A percentile compares a stretch with the other conserved stretches of the same genome.
These are phyloP conservation scores for Ustilago esculenta DNA, from an alignment of 1,284 basidiomycete species.

Conservation along the genomic window DNA sequence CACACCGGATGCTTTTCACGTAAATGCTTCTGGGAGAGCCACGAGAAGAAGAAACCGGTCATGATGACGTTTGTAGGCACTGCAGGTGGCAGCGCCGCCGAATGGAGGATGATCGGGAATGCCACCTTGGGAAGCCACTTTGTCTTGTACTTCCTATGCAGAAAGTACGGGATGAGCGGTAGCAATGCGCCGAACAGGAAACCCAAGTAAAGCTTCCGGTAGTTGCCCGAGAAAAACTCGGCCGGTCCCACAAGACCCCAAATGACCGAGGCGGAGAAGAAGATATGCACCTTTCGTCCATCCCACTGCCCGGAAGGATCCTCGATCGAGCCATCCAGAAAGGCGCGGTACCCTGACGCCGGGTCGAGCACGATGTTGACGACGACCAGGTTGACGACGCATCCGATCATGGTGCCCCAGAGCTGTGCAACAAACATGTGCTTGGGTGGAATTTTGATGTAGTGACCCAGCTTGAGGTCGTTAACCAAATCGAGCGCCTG, in stretches of 20 bases:
- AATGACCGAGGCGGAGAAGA: conserved; percentile 69
- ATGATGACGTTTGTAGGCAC: conserved; percentile 71
- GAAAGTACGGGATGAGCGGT: conserved; percentile 68
- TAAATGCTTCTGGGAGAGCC: conserved; percentile 67
- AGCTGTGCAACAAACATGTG: conserved; percentile 71
- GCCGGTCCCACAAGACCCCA: conserved; percentile 70
- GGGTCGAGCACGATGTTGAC: conserved; percentile 68
- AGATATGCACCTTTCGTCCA: conserved; percentile 65
- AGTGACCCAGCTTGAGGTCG: conserved; percentile 70
- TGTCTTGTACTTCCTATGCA: conserved; percentile 67
- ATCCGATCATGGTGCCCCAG: conserved; percentile 69
- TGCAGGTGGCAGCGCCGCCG: conserved; percentile 65
- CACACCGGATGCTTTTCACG: conserved; percentile 63
- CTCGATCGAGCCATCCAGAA: conserved; percentile 67
- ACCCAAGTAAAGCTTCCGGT: conserved; percentile 67
- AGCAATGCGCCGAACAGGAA: conserved; percentile 69
- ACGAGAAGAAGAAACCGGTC: conserved; percentile 68
- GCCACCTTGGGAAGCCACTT: conserved; percentile 65
- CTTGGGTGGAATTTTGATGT: conserved; percentile 67
- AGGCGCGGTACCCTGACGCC: conserved; percentile 59
- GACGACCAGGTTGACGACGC: conserved; percentile 68
- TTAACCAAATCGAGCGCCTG: conserved; percentile 67
- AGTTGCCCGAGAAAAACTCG: conserved; percentile 70
- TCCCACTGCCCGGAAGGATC: conserved; percentile 70
- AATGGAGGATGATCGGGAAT: conserved; percentile 70